These are phyloP conservation scores for Phascolomyces articulosus DNA, from an alignment of 371 early-diverging fungal genomes.

Conservation along the genomic window DNA sequence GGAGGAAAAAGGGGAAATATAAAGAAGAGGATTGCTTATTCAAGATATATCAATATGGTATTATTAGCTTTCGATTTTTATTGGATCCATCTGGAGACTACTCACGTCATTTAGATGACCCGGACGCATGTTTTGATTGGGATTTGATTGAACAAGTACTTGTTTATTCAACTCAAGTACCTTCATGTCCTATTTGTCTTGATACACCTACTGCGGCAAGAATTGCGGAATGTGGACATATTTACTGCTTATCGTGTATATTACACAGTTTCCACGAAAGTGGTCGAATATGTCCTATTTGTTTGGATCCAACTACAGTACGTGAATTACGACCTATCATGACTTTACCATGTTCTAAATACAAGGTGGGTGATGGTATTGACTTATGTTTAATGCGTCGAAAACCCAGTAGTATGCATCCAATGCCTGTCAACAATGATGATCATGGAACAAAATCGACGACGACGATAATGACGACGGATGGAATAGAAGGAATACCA, in stretches of 20 bases:
- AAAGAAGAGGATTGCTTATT: no score
- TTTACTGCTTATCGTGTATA: slow-evolving; percentile 81
- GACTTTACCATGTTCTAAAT: slow-evolving; percentile 15
- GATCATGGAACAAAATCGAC: no score
- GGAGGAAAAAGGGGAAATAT: no score
- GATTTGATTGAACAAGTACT: slow-evolving; percentile 80
- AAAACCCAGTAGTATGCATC: slow-evolving; percentile 1
- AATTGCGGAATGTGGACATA: slow-evolving; percentile 85
- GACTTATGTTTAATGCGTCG: slow-evolving; percentile 10
- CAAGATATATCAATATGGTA: neutral
- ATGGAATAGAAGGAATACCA: neutral
- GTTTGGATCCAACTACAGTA: slow-evolving; percentile 71
- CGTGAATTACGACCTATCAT: slow-evolving; percentile 68
- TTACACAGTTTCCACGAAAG: slow-evolving; percentile 66
- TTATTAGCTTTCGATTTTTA: slow-evolving; percentile 76
- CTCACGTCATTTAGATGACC: slow-evolving; percentile 54
- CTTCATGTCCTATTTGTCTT: slow-evolving; percentile 86
- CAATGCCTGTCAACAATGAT: neutral
- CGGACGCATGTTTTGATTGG: slow-evolving; percentile 77
- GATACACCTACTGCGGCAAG: slow-evolving; percentile 70
- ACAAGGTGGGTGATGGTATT: neutral
- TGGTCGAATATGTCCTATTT: slow-evolving; percentile 79
- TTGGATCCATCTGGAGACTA: slow-evolving; percentile 63
- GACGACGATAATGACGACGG: neutral
- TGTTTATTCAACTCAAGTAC: slow-evolving; percentile 11